Conservation (phyloP, 202 grass and related monocot species). For the Sporobolus alterniflorus region DNA sequence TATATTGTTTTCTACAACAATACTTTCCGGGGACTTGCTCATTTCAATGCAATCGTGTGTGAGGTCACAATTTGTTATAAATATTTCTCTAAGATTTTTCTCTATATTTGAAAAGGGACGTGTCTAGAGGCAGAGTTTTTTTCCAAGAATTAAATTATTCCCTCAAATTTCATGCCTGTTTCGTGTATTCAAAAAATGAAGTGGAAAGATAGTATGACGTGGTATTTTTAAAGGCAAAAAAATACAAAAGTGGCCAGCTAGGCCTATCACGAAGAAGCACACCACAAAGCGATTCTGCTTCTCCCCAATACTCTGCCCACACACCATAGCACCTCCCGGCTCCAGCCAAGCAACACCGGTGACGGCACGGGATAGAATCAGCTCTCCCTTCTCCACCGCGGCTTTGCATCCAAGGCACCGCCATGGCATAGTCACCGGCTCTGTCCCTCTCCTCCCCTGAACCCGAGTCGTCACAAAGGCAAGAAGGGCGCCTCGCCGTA, state of each 20-base stretch:
- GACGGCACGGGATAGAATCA: constrained; percentile 34
- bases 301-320: background rate
- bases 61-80: too few species aligned
- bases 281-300: background rate
- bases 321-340: background rate
- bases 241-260: background rate
- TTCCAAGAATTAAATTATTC: background rate
- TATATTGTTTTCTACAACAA: too few species aligned
- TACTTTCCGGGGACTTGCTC: too few species aligned
- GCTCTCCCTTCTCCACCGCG: constrained; percentile 28
- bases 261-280: background rate
- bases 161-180: background rate
- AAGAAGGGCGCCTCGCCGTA: background rate
- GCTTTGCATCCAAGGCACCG: background rate
- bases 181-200: background rate
- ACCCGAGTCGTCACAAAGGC: background rate
- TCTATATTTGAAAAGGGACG: background rate
- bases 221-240: background rate
- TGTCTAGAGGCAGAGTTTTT: too few species aligned
- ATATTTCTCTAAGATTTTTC: too few species aligned
- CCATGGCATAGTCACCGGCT: constrained; percentile 19
- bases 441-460: background rate
- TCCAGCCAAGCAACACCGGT: background rate
- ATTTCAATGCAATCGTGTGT: too few species aligned
- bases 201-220: background rate